Evolutionary conservation across 1,284 basidiomycete species (phyloP), one percentile per base, ranked within the genome.

Genomic region (Erythrobasidium hasegawianum): DNA sequence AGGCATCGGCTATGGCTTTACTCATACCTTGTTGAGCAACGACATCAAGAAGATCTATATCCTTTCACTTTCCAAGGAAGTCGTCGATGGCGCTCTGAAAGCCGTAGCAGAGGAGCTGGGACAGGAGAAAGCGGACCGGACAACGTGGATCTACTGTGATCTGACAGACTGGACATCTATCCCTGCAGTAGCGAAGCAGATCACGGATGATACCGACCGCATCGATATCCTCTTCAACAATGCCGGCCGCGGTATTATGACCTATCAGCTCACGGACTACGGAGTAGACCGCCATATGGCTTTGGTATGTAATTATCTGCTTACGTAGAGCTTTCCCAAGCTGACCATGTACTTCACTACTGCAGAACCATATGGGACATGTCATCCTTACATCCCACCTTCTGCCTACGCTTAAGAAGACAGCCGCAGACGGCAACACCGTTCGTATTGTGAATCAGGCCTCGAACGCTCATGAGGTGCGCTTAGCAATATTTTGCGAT

Each of bases 161-260:
- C 54, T 68, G 8, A 14, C 43, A 10, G 60, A 68, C 18, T 68
- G 67, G 67, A 50, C 47, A 29, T 22, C 38, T 11, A 56, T 68
- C 26, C 59, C 59, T 43, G 56, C 20, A 9, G 56, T 59, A 11
- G 67, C 67, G 9, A 57, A 57, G 39, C 54, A 68, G 60, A 68
- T 68, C 59, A 64, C 60, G 9, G 53, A 41, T 9, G 39, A 52
- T 39, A 68, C 60, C 3, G 67, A 68, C 41, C 41, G 67, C 11
- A 11, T 68, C 5, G 67, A 68, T 39, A 68, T 68, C 2, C 47
- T 68, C 41, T 27, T 68, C 54, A 68, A 68, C 55, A 68, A 64
- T 39, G 39, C 67, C 10, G 67, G 50, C 0, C 40, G 67, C 13
- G 67, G 67, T 20, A 68, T 68, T 20, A 68, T 68, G 67, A 68